Conservation (phyloP, 2,329 filamentous ascomycete genomes). For the Bisporella sp. region DNA sequence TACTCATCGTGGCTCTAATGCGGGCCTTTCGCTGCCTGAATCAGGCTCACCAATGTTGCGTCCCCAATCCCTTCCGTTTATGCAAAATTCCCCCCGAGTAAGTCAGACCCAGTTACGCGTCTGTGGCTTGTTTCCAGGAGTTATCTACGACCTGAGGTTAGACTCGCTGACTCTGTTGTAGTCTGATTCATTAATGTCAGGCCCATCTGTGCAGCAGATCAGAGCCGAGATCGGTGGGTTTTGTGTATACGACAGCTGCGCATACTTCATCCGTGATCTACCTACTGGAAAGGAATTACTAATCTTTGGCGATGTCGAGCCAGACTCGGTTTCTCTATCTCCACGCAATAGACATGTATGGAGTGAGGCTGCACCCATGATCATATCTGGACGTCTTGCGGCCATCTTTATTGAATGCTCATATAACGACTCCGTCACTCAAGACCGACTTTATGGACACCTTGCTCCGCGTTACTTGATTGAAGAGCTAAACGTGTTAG, state of each 20-base stretch:
- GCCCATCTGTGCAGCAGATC: background rate
- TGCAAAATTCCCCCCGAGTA: too few species aligned
- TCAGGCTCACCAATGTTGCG: too few species aligned
- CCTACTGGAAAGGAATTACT: constrained; percentile 69
- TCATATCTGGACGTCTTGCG: constrained; percentile 62
- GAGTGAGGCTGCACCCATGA: constrained; percentile 81
- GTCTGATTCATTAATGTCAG: too few species aligned
- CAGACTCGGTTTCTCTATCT: constrained; percentile 74
- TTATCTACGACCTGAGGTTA: too few species aligned
- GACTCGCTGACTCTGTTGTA: too few species aligned
- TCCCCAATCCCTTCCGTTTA: too few species aligned
- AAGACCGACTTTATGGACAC: constrained; percentile 80
- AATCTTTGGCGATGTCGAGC: constrained; percentile 93
- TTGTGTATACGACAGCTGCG: constrained; percentile 81
- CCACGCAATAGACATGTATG: constrained; percentile 80
- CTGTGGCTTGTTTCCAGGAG: too few species aligned
- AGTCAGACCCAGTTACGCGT: too few species aligned
- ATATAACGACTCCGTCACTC: constrained; percentile 73
- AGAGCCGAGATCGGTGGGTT: constrained; percentile 16
- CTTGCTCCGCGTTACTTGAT: constrained; percentile 77
- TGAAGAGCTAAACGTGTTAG: constrained; percentile 68
- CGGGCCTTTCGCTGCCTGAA: too few species aligned
- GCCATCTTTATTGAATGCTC: constrained; percentile 96
- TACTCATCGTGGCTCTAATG: constrained; percentile 40
- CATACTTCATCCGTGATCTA: constrained; percentile 83